phyloP scores from a whole-genome alignment of 768 basidiomycete genomes.

The Russula emetica region DNA sequence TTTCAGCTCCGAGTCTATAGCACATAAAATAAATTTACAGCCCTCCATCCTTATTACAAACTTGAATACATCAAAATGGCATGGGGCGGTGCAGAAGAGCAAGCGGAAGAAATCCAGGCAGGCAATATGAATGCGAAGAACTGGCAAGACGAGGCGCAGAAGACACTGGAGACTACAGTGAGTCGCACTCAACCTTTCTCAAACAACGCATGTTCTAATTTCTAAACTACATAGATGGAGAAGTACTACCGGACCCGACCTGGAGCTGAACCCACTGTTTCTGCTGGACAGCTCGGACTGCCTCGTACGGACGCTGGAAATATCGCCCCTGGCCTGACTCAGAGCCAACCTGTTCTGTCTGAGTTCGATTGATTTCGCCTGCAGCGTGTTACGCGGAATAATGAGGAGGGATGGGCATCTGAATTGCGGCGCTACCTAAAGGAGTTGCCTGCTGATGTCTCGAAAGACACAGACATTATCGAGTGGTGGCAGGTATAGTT shows the following conservation, averaged over 20 bases:
- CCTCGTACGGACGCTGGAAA: no score
- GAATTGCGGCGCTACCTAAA: no score
- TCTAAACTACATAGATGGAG: not conserved
- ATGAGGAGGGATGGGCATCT: no score
- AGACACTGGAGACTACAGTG: conserved; percentile 18
- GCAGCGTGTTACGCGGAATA: not conserved
- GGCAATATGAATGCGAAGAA: conserved; percentile 20
- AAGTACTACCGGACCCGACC: not conserved
- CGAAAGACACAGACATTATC: no score
- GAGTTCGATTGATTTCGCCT: not conserved
- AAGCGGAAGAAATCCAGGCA: not conserved
- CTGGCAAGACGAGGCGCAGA: conserved; percentile 22
- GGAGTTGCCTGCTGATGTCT: no score
- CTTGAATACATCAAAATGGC: not conserved
- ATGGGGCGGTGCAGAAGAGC: conserved; percentile 23
- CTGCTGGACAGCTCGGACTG: no score
- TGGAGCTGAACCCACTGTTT: no score
- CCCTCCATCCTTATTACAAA: conserved; percentile 2
- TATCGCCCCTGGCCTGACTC: no score
- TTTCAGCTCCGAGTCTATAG: no score
- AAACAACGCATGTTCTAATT: no score
- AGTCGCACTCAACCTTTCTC: not conserved
- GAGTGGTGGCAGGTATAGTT: not conserved
- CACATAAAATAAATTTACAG: no score
- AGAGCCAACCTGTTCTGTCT: not conserved